Evolutionary conservation across 1,284 basidiomycete genomes (phyloP), one percentile per base, ranked within the genome.

Genomic region (Trametes hirsuta): DNA sequence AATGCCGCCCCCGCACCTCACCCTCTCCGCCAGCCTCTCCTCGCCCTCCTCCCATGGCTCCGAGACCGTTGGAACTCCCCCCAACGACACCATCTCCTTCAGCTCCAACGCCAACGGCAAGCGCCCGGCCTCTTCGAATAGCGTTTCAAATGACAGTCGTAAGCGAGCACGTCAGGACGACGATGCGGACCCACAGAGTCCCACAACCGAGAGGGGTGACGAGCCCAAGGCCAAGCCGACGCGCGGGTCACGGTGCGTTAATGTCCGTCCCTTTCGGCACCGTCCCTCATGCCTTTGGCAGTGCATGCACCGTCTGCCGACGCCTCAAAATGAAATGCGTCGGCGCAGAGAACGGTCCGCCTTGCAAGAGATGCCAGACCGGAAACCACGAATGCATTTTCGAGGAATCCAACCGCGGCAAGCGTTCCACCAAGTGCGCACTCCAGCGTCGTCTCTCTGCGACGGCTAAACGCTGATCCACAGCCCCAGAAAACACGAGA

Each of bases 241-340:
- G 1, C 80, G 94, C 42, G 94, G 94, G 21, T 93, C 93, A 36
- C 83, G 93, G 93, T 94, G 67, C 66, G 84, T 76, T 14, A 12
- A 14, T 47, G 40, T 21, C 25, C 55, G 46, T 42, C n/a, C 21
- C 35, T n/a, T 47, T n/a, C 59, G 58, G 46, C 39, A 63, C 37
- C 21, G 37, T 18, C 24, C 30, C 40, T 51, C 67, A 35, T 56
- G 48, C 30, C 24, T 21, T 46, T 52, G 58, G 34, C 66, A 94
- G 94, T 53, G 95, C 95, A 0, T 97, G 95, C 68, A 95, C 93
- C 0, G 94, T 96, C 35, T 98, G 97, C 74, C 88, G 97, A 36
- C 90, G 95, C 49, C 87, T 98, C 64, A 99, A 99, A 81, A 99
- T 99, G 97, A 93, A 97, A 67, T 99, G 97, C 68, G 94, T 97